These are phyloP conservation scores for Funneliformis caledonium DNA, from an alignment of 371 early-diverging fungal genomes.

Conservation along the genomic window DNA sequence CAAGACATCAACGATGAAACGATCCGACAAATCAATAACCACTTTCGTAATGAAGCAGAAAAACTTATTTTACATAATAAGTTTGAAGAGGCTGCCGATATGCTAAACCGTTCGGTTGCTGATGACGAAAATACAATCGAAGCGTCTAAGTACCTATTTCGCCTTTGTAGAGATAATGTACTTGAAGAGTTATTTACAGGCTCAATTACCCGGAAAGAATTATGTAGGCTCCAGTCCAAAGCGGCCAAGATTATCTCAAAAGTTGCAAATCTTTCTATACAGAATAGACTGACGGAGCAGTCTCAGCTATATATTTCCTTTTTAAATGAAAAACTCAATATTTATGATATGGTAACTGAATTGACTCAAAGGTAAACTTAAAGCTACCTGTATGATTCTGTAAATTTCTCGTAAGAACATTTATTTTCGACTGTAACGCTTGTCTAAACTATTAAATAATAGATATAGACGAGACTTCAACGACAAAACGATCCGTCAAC, in stretches of 20 bases:
- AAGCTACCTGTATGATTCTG: too few species aligned
- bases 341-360: slow-evolving; percentile 10
- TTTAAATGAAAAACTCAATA: neutral
- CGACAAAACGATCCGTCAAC: neutral
- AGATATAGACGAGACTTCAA: slow-evolving; percentile 3
- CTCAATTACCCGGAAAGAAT: neutral
- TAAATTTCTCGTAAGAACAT: too few species aligned
- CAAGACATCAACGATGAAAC: slow-evolving; percentile 12
- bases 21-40: neutral
- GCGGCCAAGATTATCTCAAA: neutral
- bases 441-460: slow-evolving; percentile 5
- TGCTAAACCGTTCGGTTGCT: neutral
- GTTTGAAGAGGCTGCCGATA: slow-evolving; percentile 31
- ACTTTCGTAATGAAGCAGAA: neutral
- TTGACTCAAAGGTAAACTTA: slow-evolving; percentile 23
- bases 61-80: neutral
- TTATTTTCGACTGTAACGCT: neutral
- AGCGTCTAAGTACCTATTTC: neutral
- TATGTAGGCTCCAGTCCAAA: neutral
- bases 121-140: neutral
- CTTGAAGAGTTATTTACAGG: neutral
- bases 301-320: too few species aligned
- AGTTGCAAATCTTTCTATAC: too few species aligned
- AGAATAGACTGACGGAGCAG: too few species aligned
- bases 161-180: slow-evolving; percentile 10